Evolutionary conservation across 306 rosid genomes (phyloP).

Genomic region (Trifolium pratense): DNA sequence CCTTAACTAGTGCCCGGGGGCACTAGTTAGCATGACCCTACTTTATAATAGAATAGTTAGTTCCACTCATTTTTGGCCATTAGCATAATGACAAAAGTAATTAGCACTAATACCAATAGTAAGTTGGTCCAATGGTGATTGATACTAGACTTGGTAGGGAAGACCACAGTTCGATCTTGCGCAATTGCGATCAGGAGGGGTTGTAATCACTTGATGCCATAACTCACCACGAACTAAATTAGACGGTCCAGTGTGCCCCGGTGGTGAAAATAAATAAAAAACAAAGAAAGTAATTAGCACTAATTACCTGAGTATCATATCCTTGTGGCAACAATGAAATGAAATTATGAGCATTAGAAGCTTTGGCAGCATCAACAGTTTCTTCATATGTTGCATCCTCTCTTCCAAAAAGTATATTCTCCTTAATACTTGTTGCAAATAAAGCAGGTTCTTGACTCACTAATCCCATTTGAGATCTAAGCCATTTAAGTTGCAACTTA

Average conservation of each 20-base stretch:
- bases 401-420: conserved; percentile 84
- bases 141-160: too few species aligned
- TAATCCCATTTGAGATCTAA: conserved; percentile 88
- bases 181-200: too few species aligned
- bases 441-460: conserved; percentile 96
- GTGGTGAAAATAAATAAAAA: too few species aligned
- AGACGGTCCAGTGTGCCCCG: too few species aligned
- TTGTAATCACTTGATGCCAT: too few species aligned
- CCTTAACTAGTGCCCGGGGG: too few species aligned
- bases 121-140: too few species aligned
- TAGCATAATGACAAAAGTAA: neutral
- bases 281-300: conserved; percentile 13
- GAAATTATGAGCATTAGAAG: conserved; percentile 85
- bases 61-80: neutral
- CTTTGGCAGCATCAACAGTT: conserved; percentile 69
- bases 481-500: conserved; percentile 76
- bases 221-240: too few species aligned
- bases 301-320: conserved; percentile 86
- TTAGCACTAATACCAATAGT: conserved; percentile 37
- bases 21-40: too few species aligned
- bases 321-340: conserved; percentile 69
- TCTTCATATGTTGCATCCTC: conserved; percentile 72
- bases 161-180: too few species aligned
- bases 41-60: too few species aligned
- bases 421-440: conserved; percentile 78